Percentiles rank a stretch among this genome's conserved stretches.
These are phyloP conservation scores for Spencermartinsiella europaea DNA, from an alignment of 805 yeast genomes.

Conservation along the genomic window DNA sequence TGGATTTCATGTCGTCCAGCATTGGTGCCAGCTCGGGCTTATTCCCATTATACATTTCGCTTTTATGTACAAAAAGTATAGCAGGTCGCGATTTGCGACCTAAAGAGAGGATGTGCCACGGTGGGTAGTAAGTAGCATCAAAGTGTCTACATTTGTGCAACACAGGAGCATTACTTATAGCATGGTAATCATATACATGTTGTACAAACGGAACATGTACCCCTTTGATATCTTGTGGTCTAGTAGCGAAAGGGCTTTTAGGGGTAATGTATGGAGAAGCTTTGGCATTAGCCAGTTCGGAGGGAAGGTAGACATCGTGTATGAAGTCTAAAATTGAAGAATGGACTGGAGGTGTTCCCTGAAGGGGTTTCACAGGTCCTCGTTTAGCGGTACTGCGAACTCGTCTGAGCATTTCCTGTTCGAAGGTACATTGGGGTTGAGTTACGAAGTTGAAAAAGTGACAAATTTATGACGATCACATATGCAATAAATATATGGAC, in stretches of 20 bases:
- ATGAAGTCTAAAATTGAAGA: not conserved
- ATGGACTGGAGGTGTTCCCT: too few species aligned
- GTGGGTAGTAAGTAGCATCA: conserved; percentile 16
- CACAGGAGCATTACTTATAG: conserved; percentile 2
- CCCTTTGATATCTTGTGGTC: not conserved
- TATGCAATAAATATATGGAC: too few species aligned
- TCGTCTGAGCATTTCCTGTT: too few species aligned
- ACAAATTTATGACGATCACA: too few species aligned
- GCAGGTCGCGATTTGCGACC: conserved; percentile 23
- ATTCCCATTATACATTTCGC: conserved; percentile 18
- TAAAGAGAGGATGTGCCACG: conserved; percentile 14
- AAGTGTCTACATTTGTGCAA: conserved; percentile 15
- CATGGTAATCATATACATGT: not conserved
- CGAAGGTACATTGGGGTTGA: too few species aligned
- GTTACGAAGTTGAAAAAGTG: too few species aligned
- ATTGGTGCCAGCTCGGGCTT: not conserved
- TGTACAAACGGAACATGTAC: not conserved
- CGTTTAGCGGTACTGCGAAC: too few species aligned
- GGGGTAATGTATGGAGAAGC: not conserved
- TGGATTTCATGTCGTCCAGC: conserved; percentile 7
- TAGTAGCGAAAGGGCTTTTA: not conserved
- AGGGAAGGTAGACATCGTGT: not conserved
- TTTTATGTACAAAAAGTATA: conserved; percentile 10
- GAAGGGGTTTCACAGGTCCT: too few species aligned
- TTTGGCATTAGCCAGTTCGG: not conserved